Percentiles rank a stretch among this genome's conserved stretches.
Evolutionary conservation across 2,329 filamentous ascomycete genomes (phyloP).

Genomic region (Parastagonospora avenae): DNA sequence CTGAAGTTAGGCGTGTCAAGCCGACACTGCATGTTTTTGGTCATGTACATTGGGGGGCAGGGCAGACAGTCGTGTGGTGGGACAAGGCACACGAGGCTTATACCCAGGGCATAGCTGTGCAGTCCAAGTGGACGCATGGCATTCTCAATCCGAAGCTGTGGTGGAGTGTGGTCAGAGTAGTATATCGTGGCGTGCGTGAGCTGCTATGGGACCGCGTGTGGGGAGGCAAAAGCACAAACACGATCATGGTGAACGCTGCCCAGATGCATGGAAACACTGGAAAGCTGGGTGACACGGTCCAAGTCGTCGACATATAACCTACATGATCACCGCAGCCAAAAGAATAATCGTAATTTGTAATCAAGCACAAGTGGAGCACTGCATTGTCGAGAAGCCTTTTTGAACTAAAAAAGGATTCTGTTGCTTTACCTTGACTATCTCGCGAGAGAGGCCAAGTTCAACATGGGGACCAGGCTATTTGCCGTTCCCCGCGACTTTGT

Average conservation of each 20-base stretch:
- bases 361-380: constrained; percentile 37
- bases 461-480: constrained; percentile 48
- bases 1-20: constrained; percentile 74
- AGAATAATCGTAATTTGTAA: constrained; percentile 34
- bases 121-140: constrained; percentile 45
- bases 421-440: constrained; percentile 44
- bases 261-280: constrained; percentile 57
- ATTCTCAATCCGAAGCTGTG: constrained; percentile 51
- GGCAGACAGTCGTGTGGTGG: constrained; percentile 72
- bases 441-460: constrained; percentile 41
- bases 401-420: constrained; percentile 45
- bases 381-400: constrained; percentile 40
- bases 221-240: constrained; percentile 58
- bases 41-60: constrained; percentile 79
- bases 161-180: constrained; percentile 57
- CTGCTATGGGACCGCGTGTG: constrained; percentile 66
- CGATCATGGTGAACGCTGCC: constrained; percentile 66
- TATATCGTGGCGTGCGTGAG: constrained; percentile 59
- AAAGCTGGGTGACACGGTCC: constrained; percentile 53
- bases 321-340: constrained; percentile 21
- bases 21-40: constrained; percentile 83
- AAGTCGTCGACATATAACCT: constrained; percentile 48
- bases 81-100: constrained; percentile 74
- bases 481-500: constrained; percentile 49
- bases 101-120: constrained; percentile 63